phyloP scores from a whole-genome alignment of 805 yeast genomes.

The Candida montana region DNA sequence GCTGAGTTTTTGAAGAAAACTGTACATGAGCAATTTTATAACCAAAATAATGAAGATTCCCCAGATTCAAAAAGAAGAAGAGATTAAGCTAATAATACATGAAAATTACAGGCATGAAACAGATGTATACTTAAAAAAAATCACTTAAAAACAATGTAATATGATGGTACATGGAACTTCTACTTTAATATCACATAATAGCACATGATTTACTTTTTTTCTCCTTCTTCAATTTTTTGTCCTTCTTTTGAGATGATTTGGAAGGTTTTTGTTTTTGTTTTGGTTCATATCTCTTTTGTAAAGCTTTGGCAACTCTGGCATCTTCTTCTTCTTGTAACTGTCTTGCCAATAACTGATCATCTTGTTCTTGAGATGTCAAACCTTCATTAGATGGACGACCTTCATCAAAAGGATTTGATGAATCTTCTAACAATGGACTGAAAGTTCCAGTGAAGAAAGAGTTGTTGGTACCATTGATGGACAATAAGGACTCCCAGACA shows the following conservation, averaged over 20 bases:
- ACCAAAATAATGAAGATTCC: conserved; percentile 16
- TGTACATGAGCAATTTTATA: conserved; percentile 49
- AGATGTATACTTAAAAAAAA: too few species aligned
- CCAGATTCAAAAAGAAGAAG: conserved; percentile 34
- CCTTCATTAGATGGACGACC: conserved; percentile 8
- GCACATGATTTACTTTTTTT: conserved; percentile 20
- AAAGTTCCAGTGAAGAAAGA: conserved; percentile 64
- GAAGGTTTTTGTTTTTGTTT: background rate
- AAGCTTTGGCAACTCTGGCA: conserved; percentile 38
- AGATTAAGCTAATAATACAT: conserved; percentile 10
- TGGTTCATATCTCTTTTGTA: conserved; percentile 33
- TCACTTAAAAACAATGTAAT: too few species aligned
- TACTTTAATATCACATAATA: conserved; percentile 15
- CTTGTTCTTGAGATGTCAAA: conserved; percentile 22
- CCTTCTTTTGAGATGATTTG: conserved; percentile 1
- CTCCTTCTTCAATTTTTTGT: conserved; percentile 10
- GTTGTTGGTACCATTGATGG: conserved; percentile 66
- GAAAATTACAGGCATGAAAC: too few species aligned
- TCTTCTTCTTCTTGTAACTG: conserved; percentile 54
- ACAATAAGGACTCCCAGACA: conserved; percentile 77
- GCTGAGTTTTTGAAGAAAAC: conserved; percentile 62
- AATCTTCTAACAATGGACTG: conserved; percentile 31
- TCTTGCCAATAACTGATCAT: conserved; percentile 40
- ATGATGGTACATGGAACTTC: too few species aligned
- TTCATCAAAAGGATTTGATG: conserved; percentile 21